phyloP scores from a whole-genome alignment of 2,329 filamentous ascomycete species.

The Nigrospora sphaerica region DNA sequence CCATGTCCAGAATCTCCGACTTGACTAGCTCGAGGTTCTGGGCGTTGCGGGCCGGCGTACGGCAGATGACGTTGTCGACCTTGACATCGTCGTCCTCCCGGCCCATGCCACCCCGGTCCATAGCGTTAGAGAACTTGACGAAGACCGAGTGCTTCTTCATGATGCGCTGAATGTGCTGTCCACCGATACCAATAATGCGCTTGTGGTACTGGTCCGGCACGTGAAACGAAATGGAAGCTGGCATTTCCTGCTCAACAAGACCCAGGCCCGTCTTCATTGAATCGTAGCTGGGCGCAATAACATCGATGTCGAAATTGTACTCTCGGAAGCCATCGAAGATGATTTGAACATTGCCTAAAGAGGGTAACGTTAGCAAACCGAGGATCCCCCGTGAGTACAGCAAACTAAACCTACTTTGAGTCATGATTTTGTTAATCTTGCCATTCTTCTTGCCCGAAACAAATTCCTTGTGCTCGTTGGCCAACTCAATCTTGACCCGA shows the following conservation, averaged over 20 bases:
- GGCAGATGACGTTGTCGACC: conserved; percentile 97
- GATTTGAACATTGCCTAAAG: conserved; percentile 82
- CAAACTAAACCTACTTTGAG: conserved; percentile 58
- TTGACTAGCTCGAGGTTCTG: conserved; percentile 96
- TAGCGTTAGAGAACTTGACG: conserved; percentile 98
- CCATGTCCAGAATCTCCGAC: conserved; percentile 99
- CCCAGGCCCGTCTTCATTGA: conserved; percentile 88
- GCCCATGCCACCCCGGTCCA: conserved; percentile 87
- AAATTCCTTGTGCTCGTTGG: conserved; percentile 99
- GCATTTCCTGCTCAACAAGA: conserved; percentile 98
- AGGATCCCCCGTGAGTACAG: neutral
- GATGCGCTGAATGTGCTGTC: conserved; percentile 97
- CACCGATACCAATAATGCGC: conserved; percentile 96
- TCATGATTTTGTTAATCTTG: conserved; percentile 99
- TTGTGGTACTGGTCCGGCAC: conserved; percentile 99
- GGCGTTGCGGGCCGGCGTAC: conserved; percentile 92
- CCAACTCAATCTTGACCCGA: conserved; percentile 95
- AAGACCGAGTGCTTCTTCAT: conserved; percentile 99
- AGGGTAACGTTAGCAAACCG: neutral
- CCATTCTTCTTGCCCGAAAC: conserved; percentile 99
- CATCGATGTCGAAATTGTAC: conserved; percentile 99
- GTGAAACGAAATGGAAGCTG: conserved; percentile 97
- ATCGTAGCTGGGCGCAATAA: conserved; percentile 86
- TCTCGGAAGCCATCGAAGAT: conserved; percentile 99
- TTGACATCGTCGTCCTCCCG: conserved; percentile 98